phyloP scores from a whole-genome alignment of 352 stramenopile species.

The Globisporangium nodosum region DNA sequence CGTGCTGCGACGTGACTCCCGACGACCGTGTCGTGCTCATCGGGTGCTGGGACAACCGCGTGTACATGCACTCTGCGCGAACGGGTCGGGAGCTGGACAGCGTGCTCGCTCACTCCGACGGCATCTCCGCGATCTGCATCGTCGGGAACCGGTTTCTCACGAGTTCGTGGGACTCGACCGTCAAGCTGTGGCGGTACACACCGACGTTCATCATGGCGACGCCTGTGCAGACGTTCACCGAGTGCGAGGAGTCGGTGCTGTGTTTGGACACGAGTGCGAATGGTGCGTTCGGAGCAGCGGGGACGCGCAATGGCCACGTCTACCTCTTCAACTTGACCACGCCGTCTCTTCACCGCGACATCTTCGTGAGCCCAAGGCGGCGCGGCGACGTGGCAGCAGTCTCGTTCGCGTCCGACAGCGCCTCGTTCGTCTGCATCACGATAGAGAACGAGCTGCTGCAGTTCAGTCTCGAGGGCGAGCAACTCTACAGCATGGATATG shows the following conservation, averaged over 20 bases:
- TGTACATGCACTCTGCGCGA: constrained; percentile 69
- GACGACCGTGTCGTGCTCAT: constrained; percentile 59
- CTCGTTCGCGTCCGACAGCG: constrained; percentile 41
- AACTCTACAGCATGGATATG: constrained; percentile 46
- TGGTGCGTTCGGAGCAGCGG: constrained; percentile 38
- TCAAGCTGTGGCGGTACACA: constrained; percentile 75
- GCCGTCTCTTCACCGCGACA: constrained; percentile 19
- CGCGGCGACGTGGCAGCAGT: constrained; percentile 44
- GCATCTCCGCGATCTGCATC: constrained; percentile 64
- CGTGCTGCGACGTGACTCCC: constrained; percentile 63
- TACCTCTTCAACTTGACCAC: constrained; percentile 45
- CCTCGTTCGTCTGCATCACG: constrained; percentile 61
- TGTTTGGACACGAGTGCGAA: constrained; percentile 64
- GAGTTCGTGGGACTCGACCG: constrained; percentile 72
- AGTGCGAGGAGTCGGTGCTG: constrained; percentile 59
- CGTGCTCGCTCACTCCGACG: constrained; percentile 56
- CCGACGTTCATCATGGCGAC: constrained; percentile 39
- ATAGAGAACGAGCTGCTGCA: constrained; percentile 66
- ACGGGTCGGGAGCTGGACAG: constrained; percentile 56
- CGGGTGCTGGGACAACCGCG: constrained; percentile 66
- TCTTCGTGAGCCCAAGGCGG: constrained; percentile 28
- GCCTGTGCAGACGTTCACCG: constrained; percentile 47
- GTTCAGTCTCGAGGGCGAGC: constrained; percentile 42
- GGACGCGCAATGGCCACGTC: constrained; percentile 46
- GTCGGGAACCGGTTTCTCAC: constrained; percentile 53